Evolutionary conservation across 345 rosid genomes (phyloP).

Genomic region (Hibiscus trionum): DNA sequence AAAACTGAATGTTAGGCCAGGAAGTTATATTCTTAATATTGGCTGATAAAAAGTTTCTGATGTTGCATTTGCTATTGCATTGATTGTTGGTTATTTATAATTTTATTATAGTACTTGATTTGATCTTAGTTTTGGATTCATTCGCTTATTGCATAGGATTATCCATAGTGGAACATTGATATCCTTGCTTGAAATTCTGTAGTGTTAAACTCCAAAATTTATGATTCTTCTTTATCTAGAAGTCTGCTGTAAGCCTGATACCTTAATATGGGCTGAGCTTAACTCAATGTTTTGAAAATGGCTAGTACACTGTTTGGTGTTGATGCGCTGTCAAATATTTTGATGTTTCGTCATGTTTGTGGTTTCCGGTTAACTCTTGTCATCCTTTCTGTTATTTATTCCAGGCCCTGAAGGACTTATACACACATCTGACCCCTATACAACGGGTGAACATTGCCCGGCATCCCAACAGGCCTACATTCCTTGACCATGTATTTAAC

Average conservation of each 20-base stretch:
- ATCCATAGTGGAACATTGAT: background rate
- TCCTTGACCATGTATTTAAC: slow-evolving; percentile 86
- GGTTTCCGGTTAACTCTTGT: slow-evolving; percentile 9
- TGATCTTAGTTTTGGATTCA: no score
- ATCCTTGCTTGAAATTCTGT: background rate
- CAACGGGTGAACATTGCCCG: slow-evolving; percentile 94
- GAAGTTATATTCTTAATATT: background rate
- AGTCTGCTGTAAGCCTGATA: background rate
- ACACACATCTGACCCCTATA: slow-evolving; percentile 71
- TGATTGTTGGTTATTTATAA: background rate
- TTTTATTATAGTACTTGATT: background rate
- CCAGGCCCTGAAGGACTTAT: slow-evolving; percentile 76
- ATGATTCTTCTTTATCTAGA: background rate
- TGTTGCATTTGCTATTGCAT: background rate
- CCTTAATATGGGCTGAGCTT: background rate
- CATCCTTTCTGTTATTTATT: slow-evolving; percentile 12
- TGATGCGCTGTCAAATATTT: background rate
- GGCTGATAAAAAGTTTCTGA: background rate
- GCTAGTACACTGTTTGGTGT: background rate
- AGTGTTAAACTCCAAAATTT: background rate
- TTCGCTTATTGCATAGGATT: no score
- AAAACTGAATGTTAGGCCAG: background rate
- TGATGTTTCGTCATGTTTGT: background rate
- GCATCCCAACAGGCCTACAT: slow-evolving; percentile 95
- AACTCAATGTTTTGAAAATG: background rate